Conservation (phyloP, 176 grass and related monocot genomes). For the Triticum dicoccoides region DNA sequence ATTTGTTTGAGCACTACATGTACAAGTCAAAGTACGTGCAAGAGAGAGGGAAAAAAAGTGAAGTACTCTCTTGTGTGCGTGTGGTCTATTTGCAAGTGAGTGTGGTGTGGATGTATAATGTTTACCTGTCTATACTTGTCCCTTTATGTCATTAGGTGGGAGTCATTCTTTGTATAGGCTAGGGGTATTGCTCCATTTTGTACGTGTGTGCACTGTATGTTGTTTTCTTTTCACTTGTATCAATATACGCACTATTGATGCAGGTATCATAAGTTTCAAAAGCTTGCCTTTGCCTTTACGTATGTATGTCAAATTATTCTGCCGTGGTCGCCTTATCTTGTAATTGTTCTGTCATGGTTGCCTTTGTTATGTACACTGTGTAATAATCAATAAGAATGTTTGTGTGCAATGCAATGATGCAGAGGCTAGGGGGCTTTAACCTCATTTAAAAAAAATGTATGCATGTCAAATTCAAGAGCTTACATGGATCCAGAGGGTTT, state of each 20-base stretch:
- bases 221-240: background rate
- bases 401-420: no score
- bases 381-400: no score
- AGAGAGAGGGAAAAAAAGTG: background rate
- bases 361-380: no score
- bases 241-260: background rate
- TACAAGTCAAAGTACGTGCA: background rate
- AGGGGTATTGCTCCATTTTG: background rate
- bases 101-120: background rate
- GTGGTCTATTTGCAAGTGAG: background rate
- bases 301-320: no score
- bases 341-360: no score
- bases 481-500: background rate
- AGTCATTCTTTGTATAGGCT: background rate
- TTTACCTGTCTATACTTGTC: background rate
- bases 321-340: no score
- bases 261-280: background rate
- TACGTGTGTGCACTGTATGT: background rate
- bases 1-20: background rate
- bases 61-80: background rate
- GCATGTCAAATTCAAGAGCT: background rate
- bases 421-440: no score
- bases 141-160: background rate
- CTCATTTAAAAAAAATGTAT: no score
- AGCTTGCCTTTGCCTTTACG: background rate